These are phyloP conservation scores for Mortierella sp. DNA, from an alignment of 371 early-diverging fungal genomes.

Conservation along the genomic window DNA sequence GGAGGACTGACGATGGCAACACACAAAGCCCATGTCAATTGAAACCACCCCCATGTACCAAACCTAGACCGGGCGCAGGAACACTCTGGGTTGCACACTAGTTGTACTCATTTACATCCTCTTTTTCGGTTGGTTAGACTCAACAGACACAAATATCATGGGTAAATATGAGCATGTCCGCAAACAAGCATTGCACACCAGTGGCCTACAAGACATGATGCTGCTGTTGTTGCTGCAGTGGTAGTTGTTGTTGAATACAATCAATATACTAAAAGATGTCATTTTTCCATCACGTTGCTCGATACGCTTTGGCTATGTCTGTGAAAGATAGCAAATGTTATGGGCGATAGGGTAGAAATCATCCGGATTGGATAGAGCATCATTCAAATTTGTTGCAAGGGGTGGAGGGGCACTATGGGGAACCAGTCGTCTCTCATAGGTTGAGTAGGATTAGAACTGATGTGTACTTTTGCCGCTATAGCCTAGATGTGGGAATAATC, in stretches of 20 bases:
- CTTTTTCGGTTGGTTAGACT: not conserved
- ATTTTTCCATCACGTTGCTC: not conserved
- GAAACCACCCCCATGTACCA: not conserved
- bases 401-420: not conserved
- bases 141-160: not conserved
- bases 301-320: not conserved
- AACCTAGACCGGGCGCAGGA: slow-evolving; percentile 4
- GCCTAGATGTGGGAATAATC: slow-evolving; percentile 7
- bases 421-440: not conserved
- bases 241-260: too few species aligned
- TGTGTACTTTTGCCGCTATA: not conserved
- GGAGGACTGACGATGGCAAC: not conserved
- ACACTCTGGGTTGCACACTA: not conserved
- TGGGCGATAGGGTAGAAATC: not conserved
- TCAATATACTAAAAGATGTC: not conserved
- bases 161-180: slow-evolving; percentile 2
- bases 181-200: not conserved
- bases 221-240: too few species aligned
- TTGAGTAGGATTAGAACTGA: not conserved
- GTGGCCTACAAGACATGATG: not conserved
- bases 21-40: not conserved
- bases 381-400: not conserved
- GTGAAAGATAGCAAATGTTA: not conserved
- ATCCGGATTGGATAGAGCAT: not conserved
- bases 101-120: not conserved